These are phyloP conservation scores for Candida sanyaensis DNA, from an alignment of 1,139 yeast species.

Conservation along the genomic window DNA sequence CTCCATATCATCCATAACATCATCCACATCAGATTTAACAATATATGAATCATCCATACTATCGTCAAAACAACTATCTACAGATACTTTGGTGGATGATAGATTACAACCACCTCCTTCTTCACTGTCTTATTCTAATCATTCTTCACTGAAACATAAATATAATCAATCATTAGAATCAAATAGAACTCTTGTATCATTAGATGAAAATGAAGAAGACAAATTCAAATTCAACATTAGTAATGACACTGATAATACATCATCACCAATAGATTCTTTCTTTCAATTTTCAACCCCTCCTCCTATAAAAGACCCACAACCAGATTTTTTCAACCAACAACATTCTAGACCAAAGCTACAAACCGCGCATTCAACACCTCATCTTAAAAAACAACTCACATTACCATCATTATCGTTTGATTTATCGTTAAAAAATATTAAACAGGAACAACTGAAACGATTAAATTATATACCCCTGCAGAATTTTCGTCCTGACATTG, in stretches of 20 bases:
- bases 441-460: constrained; percentile 16
- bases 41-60: constrained; percentile 14
- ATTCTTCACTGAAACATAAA: constrained; percentile 6
- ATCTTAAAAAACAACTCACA: constrained; percentile 17
- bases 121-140: too few species aligned
- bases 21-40: constrained; percentile 20
- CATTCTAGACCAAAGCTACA: neutral
- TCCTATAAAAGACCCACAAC: neutral
- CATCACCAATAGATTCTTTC: neutral
- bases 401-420: constrained; percentile 12
- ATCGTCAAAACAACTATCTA: constrained; percentile 16
- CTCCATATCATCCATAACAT: constrained; percentile 22
- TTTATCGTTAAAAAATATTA: constrained; percentile 9
- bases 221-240: neutral
- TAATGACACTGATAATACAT: constrained; percentile 2
- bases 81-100: constrained; percentile 29
- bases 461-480: constrained; percentile 14
- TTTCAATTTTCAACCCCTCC: constrained; percentile 6
- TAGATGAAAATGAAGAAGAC: constrained; percentile 17
- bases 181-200: constrained; percentile 12
- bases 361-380: constrained; percentile 6
- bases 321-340: neutral
- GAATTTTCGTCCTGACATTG: constrained; percentile 15
- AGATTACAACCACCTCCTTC: constrained; percentile 3
- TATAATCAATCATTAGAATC: constrained; percentile 10